Evolutionary conservation across 108 stramenopile genomes (phyloP).

Genomic region (Phaeodactylum tricornutum): DNA sequence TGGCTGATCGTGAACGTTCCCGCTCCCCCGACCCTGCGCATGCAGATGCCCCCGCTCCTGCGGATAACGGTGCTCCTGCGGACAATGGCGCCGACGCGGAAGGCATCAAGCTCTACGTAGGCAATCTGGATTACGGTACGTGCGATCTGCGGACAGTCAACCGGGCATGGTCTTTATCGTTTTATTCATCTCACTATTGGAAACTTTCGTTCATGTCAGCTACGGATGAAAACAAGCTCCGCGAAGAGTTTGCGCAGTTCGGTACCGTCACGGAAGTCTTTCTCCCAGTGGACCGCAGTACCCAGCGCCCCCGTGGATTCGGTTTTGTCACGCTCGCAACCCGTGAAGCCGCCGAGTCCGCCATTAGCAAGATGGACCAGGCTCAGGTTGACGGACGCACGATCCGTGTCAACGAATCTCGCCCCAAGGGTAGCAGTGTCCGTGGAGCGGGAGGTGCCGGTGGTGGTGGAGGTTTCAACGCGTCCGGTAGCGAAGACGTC

Average conservation of each 20-base stretch:
- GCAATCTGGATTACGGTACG: slow-evolving; percentile 77
- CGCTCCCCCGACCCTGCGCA: slow-evolving; percentile 15
- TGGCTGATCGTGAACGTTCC: slow-evolving; percentile 31
- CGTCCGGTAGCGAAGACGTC: slow-evolving; percentile 55
- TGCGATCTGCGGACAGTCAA: background rate
- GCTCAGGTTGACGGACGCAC: slow-evolving; percentile 77
- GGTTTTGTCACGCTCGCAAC: slow-evolving; percentile 70
- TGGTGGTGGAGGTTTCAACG: slow-evolving; percentile 62
- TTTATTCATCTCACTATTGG: background rate
- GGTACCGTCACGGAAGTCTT: slow-evolving; percentile 79
- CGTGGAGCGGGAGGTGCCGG: slow-evolving; percentile 29
- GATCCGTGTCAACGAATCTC: slow-evolving; percentile 83
- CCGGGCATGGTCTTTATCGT: background rate
- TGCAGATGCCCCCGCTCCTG: background rate
- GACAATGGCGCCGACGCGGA: slow-evolving; percentile 16
- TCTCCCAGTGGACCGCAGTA: slow-evolving; percentile 67
- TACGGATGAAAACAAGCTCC: slow-evolving; percentile 59
- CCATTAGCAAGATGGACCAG: slow-evolving; percentile 80
- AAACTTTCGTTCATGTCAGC: slow-evolving; percentile 11
- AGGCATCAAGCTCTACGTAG: slow-evolving; percentile 84
- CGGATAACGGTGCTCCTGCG: slow-evolving; percentile 6
- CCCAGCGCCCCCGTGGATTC: slow-evolving; percentile 75
- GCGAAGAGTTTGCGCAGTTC: slow-evolving; percentile 57
- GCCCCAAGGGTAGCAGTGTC: slow-evolving; percentile 73
- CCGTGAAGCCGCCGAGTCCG: slow-evolving; percentile 63